Conservation (phyloP, 768 basidiomycete species). For the Tricholoma hemisulphureum region DNA sequence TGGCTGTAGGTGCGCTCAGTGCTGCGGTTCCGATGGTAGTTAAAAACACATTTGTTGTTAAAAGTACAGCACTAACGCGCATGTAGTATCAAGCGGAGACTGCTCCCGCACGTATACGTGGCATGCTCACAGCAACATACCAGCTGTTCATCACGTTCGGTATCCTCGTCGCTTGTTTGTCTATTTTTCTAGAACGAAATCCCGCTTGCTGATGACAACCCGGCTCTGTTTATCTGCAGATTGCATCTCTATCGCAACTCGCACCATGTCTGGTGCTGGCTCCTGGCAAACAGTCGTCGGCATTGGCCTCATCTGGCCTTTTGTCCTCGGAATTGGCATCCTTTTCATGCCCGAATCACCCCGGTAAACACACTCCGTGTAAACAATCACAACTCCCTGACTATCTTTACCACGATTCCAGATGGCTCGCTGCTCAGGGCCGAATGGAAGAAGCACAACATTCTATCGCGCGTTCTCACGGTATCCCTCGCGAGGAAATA, state of each 20-base stretch:
- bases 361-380: conserved; percentile 29
- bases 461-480: conserved; percentile 49
- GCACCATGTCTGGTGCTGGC: conserved; percentile 41
- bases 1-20: conserved; percentile 67
- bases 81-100: conserved; percentile 67
- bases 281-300: conserved; percentile 66
- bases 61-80: conserved; percentile 2
- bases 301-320: conserved; percentile 61
- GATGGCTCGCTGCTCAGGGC: conserved; percentile 56
- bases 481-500: conserved; percentile 41
- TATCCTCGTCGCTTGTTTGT: conserved; percentile 62
- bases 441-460: conserved; percentile 47
- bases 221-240: conserved; percentile 32
- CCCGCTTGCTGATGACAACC: neutral
- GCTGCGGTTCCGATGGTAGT: conserved; percentile 64
- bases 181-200: neutral
- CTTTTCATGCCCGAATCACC: conserved; percentile 70
- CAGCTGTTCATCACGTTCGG: conserved; percentile 71
- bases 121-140: conserved; percentile 61
- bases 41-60: conserved; percentile 3
- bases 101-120: conserved; percentile 69
- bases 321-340: conserved; percentile 62
- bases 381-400: neutral
- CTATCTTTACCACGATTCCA: conserved; percentile 14
- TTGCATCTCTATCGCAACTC: conserved; percentile 68